Percentiles rank a stretch among this genome's conserved stretches.
Evolutionary conservation across 306 rosid genomes (phyloP).

Genomic region (Medicago truncatula): MtrunA17r5.0-ANR NC_053042.1:17998001-17998500

Average conservation of each 20-base stretch:
- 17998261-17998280: neutral
- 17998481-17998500: conserved; percentile 6
- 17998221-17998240: no score
- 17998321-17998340: conserved; percentile 66
- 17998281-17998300: neutral
- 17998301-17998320: conserved; percentile 67
- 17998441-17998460: conserved; percentile 25
- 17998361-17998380: conserved; percentile 87
- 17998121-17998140: no score
- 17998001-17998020: conserved; percentile 65
- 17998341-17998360: conserved; percentile 80
- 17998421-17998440: conserved; percentile 76
- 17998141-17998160: no score
- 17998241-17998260: no score
- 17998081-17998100: conserved; percentile 67
- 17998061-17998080: conserved; percentile 88
- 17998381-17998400: conserved; percentile 89
- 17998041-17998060: conserved; percentile 87
- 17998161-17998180: no score
- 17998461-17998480: neutral
- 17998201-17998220: no score
- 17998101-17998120: neutral
- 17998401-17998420: conserved; percentile 94
- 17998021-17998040: conserved; percentile 73
- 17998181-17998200: neutral